A percentile compares a stretch with the other conserved stretches of the same genome.
phyloP scores from a whole-genome alignment of 257 asterid genomes.

The Nicotiana noctiflora region DNA sequence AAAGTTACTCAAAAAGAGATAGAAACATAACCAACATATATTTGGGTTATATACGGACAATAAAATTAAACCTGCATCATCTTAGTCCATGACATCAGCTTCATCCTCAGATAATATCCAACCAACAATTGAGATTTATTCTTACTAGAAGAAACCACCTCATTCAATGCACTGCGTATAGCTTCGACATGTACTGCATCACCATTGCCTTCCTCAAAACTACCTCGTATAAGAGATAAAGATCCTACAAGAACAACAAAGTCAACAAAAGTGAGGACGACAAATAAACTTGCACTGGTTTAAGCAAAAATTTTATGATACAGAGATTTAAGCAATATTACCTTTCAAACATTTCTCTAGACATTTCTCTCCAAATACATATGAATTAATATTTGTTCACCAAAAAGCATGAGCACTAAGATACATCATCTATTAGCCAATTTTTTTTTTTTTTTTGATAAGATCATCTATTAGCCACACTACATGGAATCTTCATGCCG shows the following conservation, averaged over 20 bases:
- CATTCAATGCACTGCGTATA: conserved; percentile 63
- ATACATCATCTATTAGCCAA: background rate
- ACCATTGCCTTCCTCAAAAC: too few relatives aligned
- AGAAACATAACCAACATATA: background rate
- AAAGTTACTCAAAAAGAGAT: conserved; percentile 19
- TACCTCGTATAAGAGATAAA: too few relatives aligned
- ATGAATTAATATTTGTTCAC: background rate
- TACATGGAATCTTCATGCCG: background rate
- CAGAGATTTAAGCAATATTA: too few relatives aligned
- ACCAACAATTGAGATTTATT: conserved; percentile 44
- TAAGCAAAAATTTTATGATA: too few relatives aligned
- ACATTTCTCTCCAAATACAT: background rate
- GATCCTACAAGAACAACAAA: too few relatives aligned
- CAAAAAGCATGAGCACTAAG: background rate
- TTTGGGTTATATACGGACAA: background rate
- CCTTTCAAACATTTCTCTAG: background rate
- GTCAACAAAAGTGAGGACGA: too few relatives aligned
- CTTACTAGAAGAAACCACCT: conserved; percentile 73
- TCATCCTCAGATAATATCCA: conserved; percentile 93
- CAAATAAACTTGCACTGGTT: too few relatives aligned
- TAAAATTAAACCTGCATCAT: conserved; percentile 44
- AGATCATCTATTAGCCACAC: too few relatives aligned
- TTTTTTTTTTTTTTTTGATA: too few relatives aligned
- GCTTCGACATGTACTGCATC: conserved; percentile 41
- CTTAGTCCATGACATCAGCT: conserved; percentile 47